Conservation (phyloP, 768 basidiomycete genomes). For the Leucosporidium scottii region DNA sequence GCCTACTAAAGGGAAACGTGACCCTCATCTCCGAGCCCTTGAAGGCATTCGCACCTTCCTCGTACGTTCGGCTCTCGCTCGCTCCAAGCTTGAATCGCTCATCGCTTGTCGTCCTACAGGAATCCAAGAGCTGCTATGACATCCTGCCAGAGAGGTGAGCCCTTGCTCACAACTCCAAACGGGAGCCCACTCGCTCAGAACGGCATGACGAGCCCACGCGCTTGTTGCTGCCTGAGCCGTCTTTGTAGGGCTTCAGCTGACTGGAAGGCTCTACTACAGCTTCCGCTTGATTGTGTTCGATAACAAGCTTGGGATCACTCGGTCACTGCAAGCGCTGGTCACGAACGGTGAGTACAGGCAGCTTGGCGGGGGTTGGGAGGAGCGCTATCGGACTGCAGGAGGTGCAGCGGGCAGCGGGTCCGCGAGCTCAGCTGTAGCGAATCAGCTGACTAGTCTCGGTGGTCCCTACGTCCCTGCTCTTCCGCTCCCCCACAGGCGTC, state of each 20-base stretch:
- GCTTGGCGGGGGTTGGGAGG: background rate
- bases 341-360: slow-evolving; percentile 50
- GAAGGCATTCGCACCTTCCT: no score
- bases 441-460: no score
- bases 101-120: no score
- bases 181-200: no score
- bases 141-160: slow-evolving; percentile 86
- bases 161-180: background rate
- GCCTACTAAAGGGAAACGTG: no score
- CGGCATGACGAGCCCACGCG: no score
- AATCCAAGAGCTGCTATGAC: slow-evolving; percentile 66
- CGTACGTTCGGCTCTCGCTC: no score
- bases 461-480: background rate
- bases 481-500: slow-evolving; percentile 56
- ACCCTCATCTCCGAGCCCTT: no score
- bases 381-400: background rate
- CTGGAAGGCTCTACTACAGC: no score
- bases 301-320: slow-evolving; percentile 90
- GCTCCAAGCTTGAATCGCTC: no score
- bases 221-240: no score
- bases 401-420: background rate
- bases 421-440: background rate
- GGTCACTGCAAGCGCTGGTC: slow-evolving; percentile 75
- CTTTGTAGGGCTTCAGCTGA: no score
- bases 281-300: slow-evolving; percentile 83